These are phyloP conservation scores for Penicillium hesseltinei DNA, from an alignment of 2,329 filamentous ascomycete species.

Conservation along the genomic window DNA sequence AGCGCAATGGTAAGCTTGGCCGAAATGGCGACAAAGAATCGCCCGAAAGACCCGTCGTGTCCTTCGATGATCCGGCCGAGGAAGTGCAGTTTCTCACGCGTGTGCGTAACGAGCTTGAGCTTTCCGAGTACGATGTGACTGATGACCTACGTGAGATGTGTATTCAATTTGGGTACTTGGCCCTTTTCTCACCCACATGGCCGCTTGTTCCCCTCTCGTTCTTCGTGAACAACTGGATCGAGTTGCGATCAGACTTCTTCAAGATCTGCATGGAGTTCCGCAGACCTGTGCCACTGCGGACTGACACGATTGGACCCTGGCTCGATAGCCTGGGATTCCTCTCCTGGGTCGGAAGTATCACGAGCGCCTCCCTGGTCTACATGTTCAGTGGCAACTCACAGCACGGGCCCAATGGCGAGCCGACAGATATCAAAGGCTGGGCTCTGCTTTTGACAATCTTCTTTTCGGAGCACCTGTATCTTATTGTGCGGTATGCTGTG, in stretches of 20 bases:
- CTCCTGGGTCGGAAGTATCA: conserved; percentile 89
- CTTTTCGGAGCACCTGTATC: conserved; percentile 83
- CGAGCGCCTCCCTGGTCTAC: conserved; percentile 82
- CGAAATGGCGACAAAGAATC: conserved; percentile 25
- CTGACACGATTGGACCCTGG: conserved; percentile 96
- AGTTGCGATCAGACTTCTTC: conserved; percentile 88
- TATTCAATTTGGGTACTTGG: conserved; percentile 84
- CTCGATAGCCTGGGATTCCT: conserved; percentile 82
- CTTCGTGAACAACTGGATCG: conserved; percentile 93
- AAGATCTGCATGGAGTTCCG: conserved; percentile 93
- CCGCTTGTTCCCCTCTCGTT: conserved; percentile 86
- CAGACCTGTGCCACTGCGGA: conserved; percentile 81
- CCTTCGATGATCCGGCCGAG: conserved; percentile 67
- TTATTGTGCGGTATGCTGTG: conserved; percentile 72
- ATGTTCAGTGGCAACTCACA: conserved; percentile 71
- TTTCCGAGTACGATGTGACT: conserved; percentile 88
- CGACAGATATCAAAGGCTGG: conserved; percentile 70
- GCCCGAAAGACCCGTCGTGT: conserved; percentile 39
- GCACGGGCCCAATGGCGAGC: conserved; percentile 42
- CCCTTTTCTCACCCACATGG: conserved; percentile 92
- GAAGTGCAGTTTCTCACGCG: conserved; percentile 79
- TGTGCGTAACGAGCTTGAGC: conserved; percentile 79
- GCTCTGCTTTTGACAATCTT: conserved; percentile 78
- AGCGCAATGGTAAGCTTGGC: conserved; percentile 25
- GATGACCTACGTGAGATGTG: conserved; percentile 92